These are phyloP conservation scores for Pezizomycotina sp. DNA, from an alignment of 2,329 filamentous ascomycete species.

Conservation along the genomic window DNA sequence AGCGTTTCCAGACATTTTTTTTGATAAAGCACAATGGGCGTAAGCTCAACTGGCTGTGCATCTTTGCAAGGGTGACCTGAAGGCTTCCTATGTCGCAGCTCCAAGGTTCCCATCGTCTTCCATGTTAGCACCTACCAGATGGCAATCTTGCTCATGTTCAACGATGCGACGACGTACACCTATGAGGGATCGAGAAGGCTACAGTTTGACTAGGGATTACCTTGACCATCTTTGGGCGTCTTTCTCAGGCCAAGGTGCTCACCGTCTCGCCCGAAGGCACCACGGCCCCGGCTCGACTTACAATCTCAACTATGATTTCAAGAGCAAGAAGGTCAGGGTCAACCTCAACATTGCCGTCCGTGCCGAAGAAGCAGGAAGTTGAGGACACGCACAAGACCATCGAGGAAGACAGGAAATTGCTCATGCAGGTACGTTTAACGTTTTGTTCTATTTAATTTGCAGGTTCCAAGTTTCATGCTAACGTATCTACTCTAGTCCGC, in stretches of 20 bases:
- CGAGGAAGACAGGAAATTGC: conserved; percentile 88
- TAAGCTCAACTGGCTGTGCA: conserved; percentile 97
- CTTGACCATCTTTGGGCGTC: conserved; percentile 70
- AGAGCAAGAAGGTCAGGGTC: conserved; percentile 94
- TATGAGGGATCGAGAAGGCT: conserved; percentile 77
- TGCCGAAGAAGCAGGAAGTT: conserved; percentile 89
- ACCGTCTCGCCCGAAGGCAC: conserved; percentile 52
- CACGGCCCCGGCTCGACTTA: conserved; percentile 66
- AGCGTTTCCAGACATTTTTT: conserved; percentile 82
- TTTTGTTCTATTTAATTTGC: neutral
- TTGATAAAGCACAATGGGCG: conserved; percentile 91
- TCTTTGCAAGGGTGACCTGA: conserved; percentile 90
- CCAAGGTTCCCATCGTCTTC: conserved; percentile 87
- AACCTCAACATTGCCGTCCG: conserved; percentile 92
- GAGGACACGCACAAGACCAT: conserved; percentile 99
- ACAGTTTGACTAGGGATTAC: conserved; percentile 65
- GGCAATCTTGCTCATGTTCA: conserved; percentile 88
- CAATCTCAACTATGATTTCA: conserved; percentile 82
- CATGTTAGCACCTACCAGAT: conserved; percentile 97
- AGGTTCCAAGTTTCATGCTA: conserved; percentile 13
- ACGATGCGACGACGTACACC: conserved; percentile 67
- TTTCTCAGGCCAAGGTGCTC: conserved; percentile 82
- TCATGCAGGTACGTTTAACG: conserved; percentile 75
- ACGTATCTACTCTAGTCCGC: conserved; percentile 50
- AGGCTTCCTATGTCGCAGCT: conserved; percentile 75